Evolutionary conservation across 768 basidiomycete species (phyloP), one percentile per base, ranked within the genome.

Genomic region (Gloeostereum incarnatum): DNA sequence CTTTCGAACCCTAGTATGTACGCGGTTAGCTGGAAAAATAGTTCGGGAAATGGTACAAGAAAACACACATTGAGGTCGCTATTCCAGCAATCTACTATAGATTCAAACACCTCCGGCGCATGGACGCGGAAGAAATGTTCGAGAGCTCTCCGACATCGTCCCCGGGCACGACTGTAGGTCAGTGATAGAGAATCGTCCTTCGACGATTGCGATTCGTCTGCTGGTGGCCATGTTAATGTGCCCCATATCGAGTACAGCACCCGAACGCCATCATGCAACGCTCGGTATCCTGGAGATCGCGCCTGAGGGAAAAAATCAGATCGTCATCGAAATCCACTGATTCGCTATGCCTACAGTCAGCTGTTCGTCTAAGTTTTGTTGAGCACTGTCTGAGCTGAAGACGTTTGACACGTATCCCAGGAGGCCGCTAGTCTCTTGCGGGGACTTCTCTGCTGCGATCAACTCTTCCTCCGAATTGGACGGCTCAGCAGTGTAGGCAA

Each of bases 341-440:
- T 27, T 38, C 26, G 36, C 38, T 17, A 26, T 6, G 61, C 75
- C 52, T 47, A 81, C 85, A 40, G 66, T 69, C 6, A 78, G 50
- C 44, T 72, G 73, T 25, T 82, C 82, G 10, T 77, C 77, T 11
- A 58, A 51, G 26, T 57, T 48, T 39, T 57, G 54, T 8, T 67
- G 58, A 6, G 60, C 49, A 24, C 62, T 69, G n/a, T 91, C 87
- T 0, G 78, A 76, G 29, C 83, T 75, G 51, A 99, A 93, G 2
- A 97, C 93, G 39, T 78, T 87, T 2, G 91, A 92, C 36, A 99
- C 82, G 49, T 90, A 86, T 6, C 92, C 90, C 0, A 97, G 65
- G 8, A 98, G 59, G 1, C 92, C 82, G 51, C 72, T 68, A 6
- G 66, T 64, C 45, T 81, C 78, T 13, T 65, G 53, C 2, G 58